Percentiles rank a stretch among this genome's conserved stretches.
Evolutionary conservation across 2,329 filamentous ascomycete species (phyloP).

Genomic region (Ramularia collo-cygni): DNA sequence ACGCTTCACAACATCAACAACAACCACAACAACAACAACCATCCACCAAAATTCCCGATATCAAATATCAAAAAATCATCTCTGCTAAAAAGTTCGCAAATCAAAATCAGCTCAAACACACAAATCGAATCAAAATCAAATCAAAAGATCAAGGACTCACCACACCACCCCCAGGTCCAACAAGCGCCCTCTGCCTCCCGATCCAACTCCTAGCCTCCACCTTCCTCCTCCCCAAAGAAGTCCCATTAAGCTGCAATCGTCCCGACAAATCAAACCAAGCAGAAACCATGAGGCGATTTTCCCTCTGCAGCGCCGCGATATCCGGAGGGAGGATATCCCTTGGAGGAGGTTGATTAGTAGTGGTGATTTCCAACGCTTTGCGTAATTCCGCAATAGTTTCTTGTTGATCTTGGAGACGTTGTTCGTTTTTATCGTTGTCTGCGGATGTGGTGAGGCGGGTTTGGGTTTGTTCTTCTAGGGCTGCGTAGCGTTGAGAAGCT

Average conservation of each 20-base stretch:
- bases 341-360: slow-evolving; percentile 15
- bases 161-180: slow-evolving; percentile 24
- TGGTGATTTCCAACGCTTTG: slow-evolving; percentile 22
- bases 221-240: slow-evolving; percentile 66
- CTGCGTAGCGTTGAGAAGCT: slow-evolving; percentile 25
- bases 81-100: slow-evolving; percentile 4
- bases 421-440: slow-evolving; percentile 14
- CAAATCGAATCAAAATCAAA: not conserved
- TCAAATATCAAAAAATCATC: too few species aligned
- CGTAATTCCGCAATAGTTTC: slow-evolving; percentile 24
- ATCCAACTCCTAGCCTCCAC: slow-evolving; percentile 76
- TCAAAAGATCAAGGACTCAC: too few species aligned
- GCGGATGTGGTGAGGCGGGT: slow-evolving; percentile 8
- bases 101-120: slow-evolving; percentile 2
- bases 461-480: slow-evolving; percentile 23
- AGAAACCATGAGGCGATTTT: slow-evolving; percentile 71
- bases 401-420: slow-evolving; percentile 23
- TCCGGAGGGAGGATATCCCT: slow-evolving; percentile 28
- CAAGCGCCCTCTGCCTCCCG: slow-evolving; percentile 64
- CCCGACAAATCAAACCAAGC: slow-evolving; percentile 80
- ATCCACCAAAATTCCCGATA: too few species aligned
- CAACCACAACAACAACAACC: too few species aligned
- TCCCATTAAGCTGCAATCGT: slow-evolving; percentile 74
- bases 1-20: too few species aligned
- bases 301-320: slow-evolving; percentile 65